These are phyloP conservation scores for Macrophomina tecta DNA, from an alignment of 2,329 filamentous ascomycete species.

Conservation along the genomic window DNA sequence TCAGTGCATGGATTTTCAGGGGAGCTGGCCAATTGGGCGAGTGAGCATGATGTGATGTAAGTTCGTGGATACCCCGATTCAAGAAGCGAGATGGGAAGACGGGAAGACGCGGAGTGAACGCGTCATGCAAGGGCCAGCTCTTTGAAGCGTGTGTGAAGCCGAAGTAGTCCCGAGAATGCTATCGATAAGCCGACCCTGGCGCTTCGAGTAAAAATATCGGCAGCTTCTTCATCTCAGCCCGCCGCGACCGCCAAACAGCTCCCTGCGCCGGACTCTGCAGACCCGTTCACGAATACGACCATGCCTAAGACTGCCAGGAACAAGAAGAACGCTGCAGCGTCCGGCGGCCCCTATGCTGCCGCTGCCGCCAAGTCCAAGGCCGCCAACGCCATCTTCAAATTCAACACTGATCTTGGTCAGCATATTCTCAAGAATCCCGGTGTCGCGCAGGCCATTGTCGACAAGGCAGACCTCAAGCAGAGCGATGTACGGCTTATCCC, in stretches of 20 bases:
- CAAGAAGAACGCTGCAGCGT: constrained; percentile 44
- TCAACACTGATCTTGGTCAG: constrained; percentile 83
- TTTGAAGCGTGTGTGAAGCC: not conserved
- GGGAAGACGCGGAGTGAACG: constrained; percentile 15
- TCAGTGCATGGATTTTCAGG: too few species aligned
- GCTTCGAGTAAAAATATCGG: constrained; percentile 5
- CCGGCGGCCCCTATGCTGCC: constrained; percentile 53
- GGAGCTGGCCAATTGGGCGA: not conserved
- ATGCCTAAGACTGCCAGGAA: constrained; percentile 54
- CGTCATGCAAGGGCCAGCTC: constrained; percentile 14
- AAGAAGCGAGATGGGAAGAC: constrained; percentile 11
- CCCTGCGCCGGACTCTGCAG: constrained; percentile 10
- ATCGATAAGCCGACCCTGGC: constrained; percentile 25
- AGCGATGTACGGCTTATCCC: constrained; percentile 59
- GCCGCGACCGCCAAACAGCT: constrained; percentile 15
- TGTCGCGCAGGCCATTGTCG: constrained; percentile 71
- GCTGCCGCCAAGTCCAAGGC: constrained; percentile 55
- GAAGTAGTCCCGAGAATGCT: not conserved
- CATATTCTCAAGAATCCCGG: constrained; percentile 65
- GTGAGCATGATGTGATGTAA: not conserved
- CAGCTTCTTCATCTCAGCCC: not conserved
- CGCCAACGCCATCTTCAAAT: constrained; percentile 86
- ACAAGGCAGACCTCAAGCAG: constrained; percentile 88
- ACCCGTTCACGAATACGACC: constrained; percentile 28
- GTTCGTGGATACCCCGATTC: not conserved